Evolutionary conservation across 495 filamentous ascomycete species (phyloP), one percentile per base, ranked within the genome.

Genomic region (Xylaria acuta): DNA sequence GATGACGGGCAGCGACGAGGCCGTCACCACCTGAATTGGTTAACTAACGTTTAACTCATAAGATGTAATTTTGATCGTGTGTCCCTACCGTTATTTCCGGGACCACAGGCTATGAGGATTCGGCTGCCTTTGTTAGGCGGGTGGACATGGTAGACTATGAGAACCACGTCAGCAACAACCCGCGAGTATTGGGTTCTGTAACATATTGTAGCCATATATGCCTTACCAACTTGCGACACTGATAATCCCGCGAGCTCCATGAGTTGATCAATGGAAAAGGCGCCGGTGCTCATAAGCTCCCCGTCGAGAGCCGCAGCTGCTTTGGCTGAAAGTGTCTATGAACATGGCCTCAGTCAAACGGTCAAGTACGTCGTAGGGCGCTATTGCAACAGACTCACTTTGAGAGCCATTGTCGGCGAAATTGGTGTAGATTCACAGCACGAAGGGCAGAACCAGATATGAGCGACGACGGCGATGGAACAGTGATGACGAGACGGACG

Each of bases 171-270:
- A 64, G 59, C 22, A 43, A 16, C 3, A 32, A 36, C 1, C 20
- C 30, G 14, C 45, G 49, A 32, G 14, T 38, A 40, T 16, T 40
- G 34, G 27, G 47, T 41, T 34, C 32, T 7, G 3, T 34, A 32
- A 53, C 54, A 40, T 25, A 20, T 67, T 4, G 22, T 27, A 43
- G 22, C 22, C 49, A 34, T 12, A 16, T 27, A 77, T 22, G 58
- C 20, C 84, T 56, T 75, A 95, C 95, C 91, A 59, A 92, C 95
- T 87, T 99, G 94, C 6, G 95, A 94, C 3, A 99, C 96, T 2
- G 95, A 94, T 1, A 98, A 85, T 0, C 96, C 96, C 40, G 96
- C 96, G 3, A 99, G 84, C 78, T 99, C 96, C 96, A 99, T 99
- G 65, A 99, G 84, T 80, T 99, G 96, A 81, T 98, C 96, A 51